Evolutionary conservation across 1,139 yeast species (phyloP), one percentile per base, ranked within the genome.

Genomic region (Lodderomyces metapsilosis): DNA sequence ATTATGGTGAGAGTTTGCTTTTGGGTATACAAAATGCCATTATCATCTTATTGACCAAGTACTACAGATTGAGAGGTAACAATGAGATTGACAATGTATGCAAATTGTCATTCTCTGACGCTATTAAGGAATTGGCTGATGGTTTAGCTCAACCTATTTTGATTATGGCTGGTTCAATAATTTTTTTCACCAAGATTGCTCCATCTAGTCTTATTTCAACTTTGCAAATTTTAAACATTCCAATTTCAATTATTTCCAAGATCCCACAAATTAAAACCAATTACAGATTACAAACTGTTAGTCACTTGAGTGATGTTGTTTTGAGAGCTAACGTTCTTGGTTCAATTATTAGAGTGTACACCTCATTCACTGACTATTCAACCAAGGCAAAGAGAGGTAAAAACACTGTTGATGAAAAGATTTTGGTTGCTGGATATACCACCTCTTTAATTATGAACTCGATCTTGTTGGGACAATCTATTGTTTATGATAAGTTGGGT

Each of bases 291-390:
- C 66, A 69, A 48, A 72, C 82, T 3, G 78, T 84, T 1, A 73
- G 74, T 20, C 82, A 79, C 52, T 67, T 81, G 49, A 71, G 82
- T 15, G 66, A 70, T 12, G 61, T 78, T 36, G 74, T 84, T 8
- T 75, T 81, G 32, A 66, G 73, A 40, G 83, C 81, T 43, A 78
- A 79, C 53, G 66, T 76, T 28, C 43, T 76, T 10, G 86, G 86
- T 0, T 69, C 83, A 3, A 58, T 74, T 25, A 74, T 78, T 21
- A 66, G 87, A 43, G 78, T 80, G 12, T 78, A 75, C 54, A 81
- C 87, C 28, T 76, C 84, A 1, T 41, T 74, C 34, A 74, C 70
- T 47, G 57, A 56, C 38, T 59, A 57, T 37, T 51, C 57, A 13
- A 53, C 57, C 33, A 52, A 58, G 39, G 57, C 60, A 15, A 50